Base-by-base conservation (phyloP, 2,329 filamentous ascomycete species). In the Fonsecaea pedrosoi region DNA sequence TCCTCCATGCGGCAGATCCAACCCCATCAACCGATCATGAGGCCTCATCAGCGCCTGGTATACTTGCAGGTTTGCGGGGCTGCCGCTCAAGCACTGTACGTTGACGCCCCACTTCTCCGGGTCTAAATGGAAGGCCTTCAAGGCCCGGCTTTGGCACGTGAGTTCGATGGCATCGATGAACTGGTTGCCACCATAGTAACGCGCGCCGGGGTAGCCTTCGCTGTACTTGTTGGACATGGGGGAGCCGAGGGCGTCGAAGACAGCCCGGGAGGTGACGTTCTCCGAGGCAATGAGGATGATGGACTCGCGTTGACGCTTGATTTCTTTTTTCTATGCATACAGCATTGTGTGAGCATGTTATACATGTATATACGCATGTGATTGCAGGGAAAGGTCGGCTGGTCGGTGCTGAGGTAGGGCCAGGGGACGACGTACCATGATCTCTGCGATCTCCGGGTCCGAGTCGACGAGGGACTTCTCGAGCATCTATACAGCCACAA, bases 151-250 rank as follows among this genome's bases (percentile, higher is more conserved):
- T 82, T 98, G 95, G 81, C 94, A 98, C 56, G 97, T 84, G 55
- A 90, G 84, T 82, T 98, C 94, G 5, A 94, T 88, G 75, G 92
- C 87, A 76, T 98, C 94, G 75, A 98, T 98, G 79, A 94, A 93
- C 81, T 97, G 91, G 79, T 98, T 98, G 71, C 94, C 94, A 62
- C 94, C 94, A 77, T 98, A 98, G 83, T 98, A 98, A 77, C 94
- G 87, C 68, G 94, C 94, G 64, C 95, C 95, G 37, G 94, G 95
- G 75, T 99, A 99, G 60, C 95, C 95, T 80, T 99, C 95, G 0
- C 95, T 98, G 82, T 99, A 99, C 80, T 99, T 98, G 82, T 98
- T 97, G 80, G 96, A 93, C 93, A 97, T 97, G 62, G 94, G 90
- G 83, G 92, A 96, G 72, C 93, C 93, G 68, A 97, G 84, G 38